Evolutionary conservation across 495 filamentous ascomycete genomes (phyloP).

Genomic region (Bacidia rubella): DNA sequence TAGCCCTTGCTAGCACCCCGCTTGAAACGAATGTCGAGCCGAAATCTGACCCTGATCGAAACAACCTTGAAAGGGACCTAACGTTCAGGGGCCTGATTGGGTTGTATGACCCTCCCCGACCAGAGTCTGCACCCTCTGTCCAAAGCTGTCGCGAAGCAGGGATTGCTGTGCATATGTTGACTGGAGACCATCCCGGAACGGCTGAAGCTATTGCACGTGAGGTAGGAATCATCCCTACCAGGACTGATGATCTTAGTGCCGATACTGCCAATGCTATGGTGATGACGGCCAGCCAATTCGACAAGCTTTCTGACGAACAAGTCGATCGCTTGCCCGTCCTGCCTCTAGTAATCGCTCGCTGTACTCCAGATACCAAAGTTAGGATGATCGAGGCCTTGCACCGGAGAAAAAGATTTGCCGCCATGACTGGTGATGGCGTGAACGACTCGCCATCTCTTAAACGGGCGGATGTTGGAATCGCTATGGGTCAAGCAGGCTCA

Average conservation of each 20-base stretch:
- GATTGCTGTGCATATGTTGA: constrained; percentile 70
- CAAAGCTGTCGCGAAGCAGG: constrained; percentile 52
- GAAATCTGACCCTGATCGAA: constrained; percentile 21
- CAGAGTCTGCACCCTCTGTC: constrained; percentile 44
- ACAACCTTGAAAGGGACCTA: constrained; percentile 38
- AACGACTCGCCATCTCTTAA: constrained; percentile 74
- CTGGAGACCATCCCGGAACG: constrained; percentile 63
- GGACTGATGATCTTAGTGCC: constrained; percentile 32
- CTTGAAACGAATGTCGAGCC: constrained; percentile 15
- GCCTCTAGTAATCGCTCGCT: constrained; percentile 56
- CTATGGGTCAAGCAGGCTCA: constrained; percentile 70
- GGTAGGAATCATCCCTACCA: constrained; percentile 56
- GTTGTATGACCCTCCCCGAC: constrained; percentile 43
- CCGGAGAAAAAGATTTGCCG: constrained; percentile 46
- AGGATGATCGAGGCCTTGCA: constrained; percentile 61
- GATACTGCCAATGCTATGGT: constrained; percentile 39
- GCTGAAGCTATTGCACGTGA: constrained; percentile 63
- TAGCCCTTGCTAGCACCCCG: constrained; percentile 51
- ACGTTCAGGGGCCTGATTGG: constrained; percentile 46
- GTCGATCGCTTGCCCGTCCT: constrained; percentile 48
- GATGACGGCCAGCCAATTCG: constrained; percentile 52
- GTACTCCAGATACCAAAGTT: constrained; percentile 52
- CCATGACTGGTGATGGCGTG: constrained; percentile 73
- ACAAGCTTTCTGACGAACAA: constrained; percentile 42
- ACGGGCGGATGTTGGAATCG: constrained; percentile 70